Evolutionary conservation across 345 rosid genomes (phyloP).

Genomic region (Nephelium lappaceum): DNA sequence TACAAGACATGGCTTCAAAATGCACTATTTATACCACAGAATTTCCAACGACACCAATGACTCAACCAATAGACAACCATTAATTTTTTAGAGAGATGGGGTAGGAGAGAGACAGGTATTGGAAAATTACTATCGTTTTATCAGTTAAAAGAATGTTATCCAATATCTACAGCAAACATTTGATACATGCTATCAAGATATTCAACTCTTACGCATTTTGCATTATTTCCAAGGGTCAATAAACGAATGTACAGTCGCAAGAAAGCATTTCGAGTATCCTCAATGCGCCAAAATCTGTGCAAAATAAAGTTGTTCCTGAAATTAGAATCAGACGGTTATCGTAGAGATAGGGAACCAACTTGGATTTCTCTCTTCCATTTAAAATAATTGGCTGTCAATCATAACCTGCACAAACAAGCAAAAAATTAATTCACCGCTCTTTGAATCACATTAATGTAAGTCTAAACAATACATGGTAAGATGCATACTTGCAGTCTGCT

Average conservation of each 20-base stretch:
- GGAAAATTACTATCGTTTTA: conserved; percentile 18
- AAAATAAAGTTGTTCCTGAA: conserved; percentile 8
- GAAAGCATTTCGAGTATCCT: conserved; percentile 28
- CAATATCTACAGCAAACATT: conserved; percentile 18
- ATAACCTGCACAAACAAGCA: conserved; percentile 28
- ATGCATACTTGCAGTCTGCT: conserved; percentile 21
- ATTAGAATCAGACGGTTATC: conserved; percentile 17
- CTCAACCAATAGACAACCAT: not conserved
- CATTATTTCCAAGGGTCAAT: conserved; percentile 15
- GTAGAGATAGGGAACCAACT: conserved; percentile 1
- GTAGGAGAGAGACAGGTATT: not conserved
- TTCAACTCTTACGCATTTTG: conserved; percentile 10
- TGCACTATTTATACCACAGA: not conserved
- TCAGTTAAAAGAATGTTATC: conserved; percentile 26
- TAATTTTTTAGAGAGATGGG: not conserved
- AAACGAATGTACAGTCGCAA: conserved; percentile 33
- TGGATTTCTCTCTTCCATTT: conserved; percentile 10
- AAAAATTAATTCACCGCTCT: not conserved
- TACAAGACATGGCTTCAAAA: not conserved
- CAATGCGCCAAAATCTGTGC: conserved; percentile 31
- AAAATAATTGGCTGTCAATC: conserved; percentile 18
- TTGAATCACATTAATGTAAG: not conserved
- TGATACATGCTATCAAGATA: conserved; percentile 19
- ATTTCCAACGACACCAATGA: not conserved
- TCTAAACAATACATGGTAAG: not conserved